These are phyloP conservation scores for Fusarium pilosicola DNA, from an alignment of 2,329 filamentous ascomycete species.

Conservation along the genomic window DNA sequence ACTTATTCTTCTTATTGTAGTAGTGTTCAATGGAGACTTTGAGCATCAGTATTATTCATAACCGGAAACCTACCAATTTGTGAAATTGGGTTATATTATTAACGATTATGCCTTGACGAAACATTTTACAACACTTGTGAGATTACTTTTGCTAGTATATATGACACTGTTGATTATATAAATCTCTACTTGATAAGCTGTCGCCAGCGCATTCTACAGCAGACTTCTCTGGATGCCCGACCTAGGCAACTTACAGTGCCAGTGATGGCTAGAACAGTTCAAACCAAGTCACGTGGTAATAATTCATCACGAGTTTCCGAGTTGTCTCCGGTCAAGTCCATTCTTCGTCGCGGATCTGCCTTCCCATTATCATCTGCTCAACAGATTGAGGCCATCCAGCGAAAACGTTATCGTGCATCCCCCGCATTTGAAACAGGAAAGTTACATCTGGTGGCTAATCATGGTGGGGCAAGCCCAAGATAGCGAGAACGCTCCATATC, in stretches of 20 bases:
- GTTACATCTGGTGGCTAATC: conserved; percentile 18
- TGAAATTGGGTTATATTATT: too few species aligned
- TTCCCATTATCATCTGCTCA: neutral
- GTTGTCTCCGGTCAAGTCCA: accelerated
- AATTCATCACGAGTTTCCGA: neutral
- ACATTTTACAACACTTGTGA: too few species aligned
- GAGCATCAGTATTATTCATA: accelerated
- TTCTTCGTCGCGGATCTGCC: neutral
- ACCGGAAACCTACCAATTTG: too few species aligned
- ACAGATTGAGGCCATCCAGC: neutral
- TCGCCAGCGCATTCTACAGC: too few species aligned
- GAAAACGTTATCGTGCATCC: neutral
- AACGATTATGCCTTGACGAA: accelerated
- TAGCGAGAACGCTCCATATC: neutral
- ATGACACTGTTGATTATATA: accelerated
- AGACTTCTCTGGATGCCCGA: neutral
- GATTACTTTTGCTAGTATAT: accelerated
- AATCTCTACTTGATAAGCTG: accelerated
- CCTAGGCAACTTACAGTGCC: too few species aligned
- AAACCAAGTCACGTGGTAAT: too few species aligned
- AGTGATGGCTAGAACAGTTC: neutral
- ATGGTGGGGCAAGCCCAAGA: neutral
- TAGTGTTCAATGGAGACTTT: neutral
- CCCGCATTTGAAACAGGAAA: conserved; percentile 17
- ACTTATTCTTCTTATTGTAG: accelerated